phyloP scores from a whole-genome alignment of 164 flowering plant genomes.

The Macadamia tetraphylla region DNA sequence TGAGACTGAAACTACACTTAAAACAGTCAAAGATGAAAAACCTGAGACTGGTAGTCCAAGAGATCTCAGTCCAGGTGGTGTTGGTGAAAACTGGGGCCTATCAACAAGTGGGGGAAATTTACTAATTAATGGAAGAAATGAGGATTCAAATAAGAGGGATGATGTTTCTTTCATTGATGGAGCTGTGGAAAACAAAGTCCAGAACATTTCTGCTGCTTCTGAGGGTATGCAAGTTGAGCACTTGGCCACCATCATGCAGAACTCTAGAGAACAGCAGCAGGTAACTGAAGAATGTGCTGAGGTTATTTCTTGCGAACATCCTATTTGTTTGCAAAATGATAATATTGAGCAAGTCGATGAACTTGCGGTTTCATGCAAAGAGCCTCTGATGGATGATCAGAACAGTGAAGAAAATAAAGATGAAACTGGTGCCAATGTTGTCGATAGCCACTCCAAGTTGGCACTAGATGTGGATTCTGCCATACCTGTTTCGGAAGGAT shows the following conservation, averaged over 20 bases:
- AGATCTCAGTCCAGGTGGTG: slow-evolving; percentile 13
- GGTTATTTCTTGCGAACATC: slow-evolving; percentile 8
- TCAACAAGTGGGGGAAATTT: slow-evolving; percentile 6
- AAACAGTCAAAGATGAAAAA: slow-evolving; percentile 16
- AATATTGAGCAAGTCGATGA: slow-evolving; percentile 11
- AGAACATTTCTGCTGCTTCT: slow-evolving; percentile 14
- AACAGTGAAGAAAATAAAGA: slow-evolving; percentile 10
- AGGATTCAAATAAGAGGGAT: slow-evolving; percentile 13
- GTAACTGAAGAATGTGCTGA: slow-evolving; percentile 7
- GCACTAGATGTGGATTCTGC: slow-evolving; percentile 12
- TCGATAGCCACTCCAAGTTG: slow-evolving; percentile 12
- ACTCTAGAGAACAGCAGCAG: slow-evolving; percentile 11
- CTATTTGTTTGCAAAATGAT: slow-evolving; percentile 8
- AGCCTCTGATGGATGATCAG: slow-evolving; percentile 14
- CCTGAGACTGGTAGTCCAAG: slow-evolving; percentile 21
- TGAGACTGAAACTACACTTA: slow-evolving; percentile 18
- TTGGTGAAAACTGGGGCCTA: slow-evolving; percentile 11
- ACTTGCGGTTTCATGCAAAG: slow-evolving; percentile 9
- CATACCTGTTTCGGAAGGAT: slow-evolving; percentile 11
- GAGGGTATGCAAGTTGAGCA: slow-evolving; percentile 18
- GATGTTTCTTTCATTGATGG: slow-evolving; percentile 10
- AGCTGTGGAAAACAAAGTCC: slow-evolving; percentile 8
- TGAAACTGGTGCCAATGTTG: slow-evolving; percentile 7
- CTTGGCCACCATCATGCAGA: slow-evolving; percentile 4
- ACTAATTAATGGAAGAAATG: slow-evolving; percentile 11